Percentiles rank a stretch among this genome's conserved stretches.
phyloP scores from a whole-genome alignment of 148 eudicot genomes.

The Hydrangea macrophylla region DNA sequence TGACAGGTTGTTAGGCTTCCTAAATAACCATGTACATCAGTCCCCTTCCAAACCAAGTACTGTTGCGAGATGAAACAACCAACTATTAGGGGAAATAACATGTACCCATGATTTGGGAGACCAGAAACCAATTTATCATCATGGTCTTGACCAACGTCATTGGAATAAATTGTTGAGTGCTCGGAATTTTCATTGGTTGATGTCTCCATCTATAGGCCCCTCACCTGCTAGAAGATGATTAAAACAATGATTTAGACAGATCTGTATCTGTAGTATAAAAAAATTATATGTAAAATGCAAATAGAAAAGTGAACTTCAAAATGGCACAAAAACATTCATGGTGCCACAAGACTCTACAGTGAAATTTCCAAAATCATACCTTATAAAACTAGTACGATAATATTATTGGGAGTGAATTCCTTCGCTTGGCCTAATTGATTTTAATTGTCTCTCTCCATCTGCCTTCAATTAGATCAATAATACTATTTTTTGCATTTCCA shows the following conservation, averaged over 20 bases:
- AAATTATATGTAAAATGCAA: no score
- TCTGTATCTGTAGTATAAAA: no score
- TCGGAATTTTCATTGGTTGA: conserved; percentile 11
- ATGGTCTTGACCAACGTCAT: conserved; percentile 13
- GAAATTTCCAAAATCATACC: no score
- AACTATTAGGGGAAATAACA: neutral
- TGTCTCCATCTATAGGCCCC: conserved; percentile 10
- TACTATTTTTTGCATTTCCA: no score
- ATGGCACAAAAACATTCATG: no score
- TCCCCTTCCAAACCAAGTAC: neutral
- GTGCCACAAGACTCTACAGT: no score
- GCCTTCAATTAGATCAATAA: no score
- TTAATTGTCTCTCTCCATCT: no score
- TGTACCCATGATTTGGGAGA: conserved; percentile 15
- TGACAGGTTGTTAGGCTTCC: neutral
- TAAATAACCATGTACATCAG: neutral
- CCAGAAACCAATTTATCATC: conserved; percentile 7
- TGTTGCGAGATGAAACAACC: neutral
- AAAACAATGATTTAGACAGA: conserved; percentile 1
- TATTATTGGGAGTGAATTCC: no score
- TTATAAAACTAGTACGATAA: no score
- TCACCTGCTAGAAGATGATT: neutral
- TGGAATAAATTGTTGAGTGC: conserved; percentile 25
- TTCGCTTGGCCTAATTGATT: no score
- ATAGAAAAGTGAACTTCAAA: no score